Base-by-base conservation (phyloP, 345 rosid genomes). In the Salix viminalis region DNA sequence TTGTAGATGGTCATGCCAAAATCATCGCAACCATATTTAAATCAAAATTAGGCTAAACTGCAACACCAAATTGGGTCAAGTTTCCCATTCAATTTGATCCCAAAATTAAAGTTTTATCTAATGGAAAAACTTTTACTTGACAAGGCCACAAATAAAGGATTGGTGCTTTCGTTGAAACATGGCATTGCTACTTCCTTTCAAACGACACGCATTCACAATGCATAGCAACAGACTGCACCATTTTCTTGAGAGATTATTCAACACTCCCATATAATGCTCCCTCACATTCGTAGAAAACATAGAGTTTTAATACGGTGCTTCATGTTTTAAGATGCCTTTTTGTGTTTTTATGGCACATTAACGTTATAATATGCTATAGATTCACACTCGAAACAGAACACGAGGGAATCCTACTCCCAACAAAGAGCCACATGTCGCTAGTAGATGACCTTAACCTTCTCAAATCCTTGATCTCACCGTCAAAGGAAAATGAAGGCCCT, bases 401-500 rank as follows among this genome's bases (percentile, higher is more conserved):
- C 15, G 26, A 62, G 32, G 66, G 36, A 26, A 46, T 13, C 50
- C 50, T 46, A 13, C 1, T 46, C 1, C 16, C 50, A 46, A 14
- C 50, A 46, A 46, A 46, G 18, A 46, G 24, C 73, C 74, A 75
- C 32, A 60, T 32, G 15, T 83, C 84, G 12, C 83, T 72, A 6
- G 42, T 39, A 26, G 83, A 69, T 0, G 86, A 83, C 78, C 85
- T 39, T 12, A 84, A 75, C 50, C 87, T 76, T 65, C 84, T 61
- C 26, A 76, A 70, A 60, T 80, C 81, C 77, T 44, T 81, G 23
- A 56, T 15, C 32, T 66, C 86, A 60, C 71, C 80, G 4, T 84
- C 83, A 28, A 75, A 71, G 1, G 74, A 67, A 34, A 30, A 52
- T 13, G 83, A 80, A 12, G 61, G 54, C 39, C 76, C 69, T 10